These are phyloP conservation scores for Colletotrichum karsti DNA, from an alignment of 2,329 filamentous ascomycete species.

Conservation along the genomic window DNA sequence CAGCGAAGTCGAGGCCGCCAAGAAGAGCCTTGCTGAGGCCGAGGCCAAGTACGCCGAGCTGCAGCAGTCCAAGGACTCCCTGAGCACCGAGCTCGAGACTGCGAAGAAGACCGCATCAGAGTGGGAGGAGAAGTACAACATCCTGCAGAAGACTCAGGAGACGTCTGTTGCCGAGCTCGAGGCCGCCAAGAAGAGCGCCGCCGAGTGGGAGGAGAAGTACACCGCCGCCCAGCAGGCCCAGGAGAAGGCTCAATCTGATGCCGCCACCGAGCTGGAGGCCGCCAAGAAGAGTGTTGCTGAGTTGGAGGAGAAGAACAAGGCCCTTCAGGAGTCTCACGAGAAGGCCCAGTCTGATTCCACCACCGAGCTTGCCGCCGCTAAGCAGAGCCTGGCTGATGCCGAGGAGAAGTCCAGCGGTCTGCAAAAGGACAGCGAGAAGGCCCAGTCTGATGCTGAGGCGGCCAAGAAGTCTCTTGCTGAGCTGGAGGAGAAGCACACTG, in stretches of 20 bases:
- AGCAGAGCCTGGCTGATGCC: slow-evolving; percentile 38
- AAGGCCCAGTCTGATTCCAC: slow-evolving; percentile 39
- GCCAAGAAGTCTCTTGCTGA: slow-evolving; percentile 29
- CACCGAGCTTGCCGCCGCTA: slow-evolving; percentile 37
- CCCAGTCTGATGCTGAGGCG: slow-evolving; percentile 11
- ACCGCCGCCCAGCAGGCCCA: slow-evolving; percentile 32
- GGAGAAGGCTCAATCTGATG: slow-evolving; percentile 38
- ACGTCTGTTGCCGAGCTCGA: slow-evolving; percentile 28
- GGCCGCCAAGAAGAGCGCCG: slow-evolving; percentile 26
- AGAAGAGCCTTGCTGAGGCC: slow-evolving; percentile 30
- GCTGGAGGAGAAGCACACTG: slow-evolving; percentile 20
- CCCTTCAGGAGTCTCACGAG: slow-evolving; percentile 35
- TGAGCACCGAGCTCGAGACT: slow-evolving; percentile 21
- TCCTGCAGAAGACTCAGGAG: slow-evolving; percentile 33
- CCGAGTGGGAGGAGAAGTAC: slow-evolving; percentile 40
- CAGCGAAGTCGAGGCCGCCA: slow-evolving; percentile 17
- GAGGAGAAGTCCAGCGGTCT: slow-evolving; percentile 31
- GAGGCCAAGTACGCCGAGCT: slow-evolving; percentile 33
- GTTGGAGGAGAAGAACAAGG: slow-evolving; percentile 40
- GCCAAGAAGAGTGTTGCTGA: slow-evolving; percentile 38
- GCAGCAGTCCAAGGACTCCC: slow-evolving; percentile 26
- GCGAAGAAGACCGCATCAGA: slow-evolving; percentile 29
- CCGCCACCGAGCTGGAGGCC: slow-evolving; percentile 30
- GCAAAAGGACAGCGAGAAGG: slow-evolving; percentile 35
- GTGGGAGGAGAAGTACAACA: slow-evolving; percentile 34